Conservation (phyloP, 2,329 filamentous ascomycete species). For the Sporothrix euskadiensis region DNA sequence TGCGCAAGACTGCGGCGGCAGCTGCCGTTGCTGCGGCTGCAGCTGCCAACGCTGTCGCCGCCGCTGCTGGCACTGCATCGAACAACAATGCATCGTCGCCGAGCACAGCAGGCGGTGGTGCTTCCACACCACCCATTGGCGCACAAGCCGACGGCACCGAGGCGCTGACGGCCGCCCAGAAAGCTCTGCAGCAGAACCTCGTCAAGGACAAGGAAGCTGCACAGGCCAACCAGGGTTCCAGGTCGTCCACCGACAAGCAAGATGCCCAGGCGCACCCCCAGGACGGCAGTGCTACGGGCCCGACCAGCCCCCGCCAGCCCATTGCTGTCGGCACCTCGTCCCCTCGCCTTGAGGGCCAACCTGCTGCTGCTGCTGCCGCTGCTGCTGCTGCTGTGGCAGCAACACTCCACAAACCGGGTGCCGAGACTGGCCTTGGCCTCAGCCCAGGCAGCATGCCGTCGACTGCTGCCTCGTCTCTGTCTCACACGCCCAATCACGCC, state of each 20-base stretch:
- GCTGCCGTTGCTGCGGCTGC: constrained; percentile 33
- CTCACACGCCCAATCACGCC: constrained; percentile 44
- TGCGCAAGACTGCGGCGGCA: constrained; percentile 46
- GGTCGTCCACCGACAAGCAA: constrained; percentile 8
- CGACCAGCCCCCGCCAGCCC: neutral
- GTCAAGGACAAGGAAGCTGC: constrained; percentile 37
- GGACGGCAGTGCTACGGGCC: neutral
- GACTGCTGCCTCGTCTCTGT: constrained; percentile 44
- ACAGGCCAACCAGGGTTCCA: constrained; percentile 19
- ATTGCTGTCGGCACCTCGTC: neutral
- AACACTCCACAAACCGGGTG: neutral
- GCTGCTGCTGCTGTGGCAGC: neutral
- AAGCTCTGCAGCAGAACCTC: constrained; percentile 27
- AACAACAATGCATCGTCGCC: neutral
- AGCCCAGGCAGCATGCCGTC: constrained; percentile 34
- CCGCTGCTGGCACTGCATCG: constrained; percentile 32
- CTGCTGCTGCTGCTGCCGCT: neutral
- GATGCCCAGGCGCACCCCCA: neutral
- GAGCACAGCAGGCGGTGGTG: constrained; percentile 25
- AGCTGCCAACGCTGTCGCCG: constrained; percentile 35
- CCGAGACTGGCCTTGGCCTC: constrained; percentile 12
- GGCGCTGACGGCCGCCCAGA: constrained; percentile 31
- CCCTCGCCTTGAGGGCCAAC: neutral
- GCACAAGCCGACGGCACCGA: constrained; percentile 20
- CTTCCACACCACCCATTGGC: constrained; percentile 37